Base-by-base conservation (phyloP, 208 protist genomes). In the Novymonas esmeraldas region DNA sequence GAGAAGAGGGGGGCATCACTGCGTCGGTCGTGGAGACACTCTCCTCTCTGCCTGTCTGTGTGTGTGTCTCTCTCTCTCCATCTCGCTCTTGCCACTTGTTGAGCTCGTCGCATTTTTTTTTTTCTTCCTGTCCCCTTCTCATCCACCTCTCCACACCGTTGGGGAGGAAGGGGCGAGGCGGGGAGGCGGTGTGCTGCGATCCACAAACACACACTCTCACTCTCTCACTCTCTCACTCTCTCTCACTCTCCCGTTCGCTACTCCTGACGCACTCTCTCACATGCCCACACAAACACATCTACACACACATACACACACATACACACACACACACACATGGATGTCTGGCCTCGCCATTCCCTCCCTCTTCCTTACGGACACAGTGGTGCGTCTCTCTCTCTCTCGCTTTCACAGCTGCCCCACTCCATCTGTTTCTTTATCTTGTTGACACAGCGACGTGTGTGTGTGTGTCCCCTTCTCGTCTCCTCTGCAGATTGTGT, bases 301-400 rank as follows among this genome's bases (percentile, higher is more conserved):
- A 28, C 52, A 22, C 24, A 46, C 54, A 60, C 54, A 31, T 20
- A 44, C 54, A 59, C 54, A 46, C 45, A 31, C 26, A 24, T 28
- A 26, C 44, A 65, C 3, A 51, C 60, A 11, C 5, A 13, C 29
- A 61, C 31, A 22, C 39, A 20, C 55, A 36, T 14, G 14, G 18
- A 45, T 16, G 44, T 38, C 36, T 28, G 36, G 5, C 5, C 36
- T 41, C 36, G 7, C 36, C 11, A 5, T 41, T 11, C 36, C 11
- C 36, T 11, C 36, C 36, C 7, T 41, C 36, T 11, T 41, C 36
- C 36, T 5, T 41, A n/a, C 36, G 5, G 5, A 11, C 36, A 11
- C 36, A 14, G 5, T 11, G 36, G 5, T 41, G 5, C 36, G 5
- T 41, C 7, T 41, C 11, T 41, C 11, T 41, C 7, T 41, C 7